Evolutionary conservation across 202 grass and related monocot species (phyloP).

Genomic region (Zoysia matrella): DNA sequence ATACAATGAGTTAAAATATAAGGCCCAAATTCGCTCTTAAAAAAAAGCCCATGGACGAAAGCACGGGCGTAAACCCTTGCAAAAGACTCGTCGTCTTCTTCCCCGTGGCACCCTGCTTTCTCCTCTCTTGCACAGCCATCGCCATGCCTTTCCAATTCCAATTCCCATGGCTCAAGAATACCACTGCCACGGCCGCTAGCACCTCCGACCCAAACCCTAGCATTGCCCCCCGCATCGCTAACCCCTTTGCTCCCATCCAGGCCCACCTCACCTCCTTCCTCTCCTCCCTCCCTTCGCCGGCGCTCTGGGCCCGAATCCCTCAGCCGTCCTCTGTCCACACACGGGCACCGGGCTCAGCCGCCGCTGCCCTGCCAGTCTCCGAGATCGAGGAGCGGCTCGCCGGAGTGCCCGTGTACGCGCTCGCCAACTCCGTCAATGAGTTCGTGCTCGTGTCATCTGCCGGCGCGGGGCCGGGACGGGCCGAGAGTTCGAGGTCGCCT

Average conservation of each 20-base stretch:
- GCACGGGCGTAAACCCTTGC: too few relatives aligned
- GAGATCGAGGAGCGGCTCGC: constrained; percentile 75
- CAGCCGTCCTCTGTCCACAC: not conserved
- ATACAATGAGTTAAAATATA: too few relatives aligned
- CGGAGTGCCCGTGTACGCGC: constrained; percentile 86
- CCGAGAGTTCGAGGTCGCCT: not conserved
- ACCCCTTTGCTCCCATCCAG: constrained; percentile 59
- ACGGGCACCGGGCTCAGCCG: not conserved
- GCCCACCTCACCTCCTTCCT: constrained; percentile 68
- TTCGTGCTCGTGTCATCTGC: constrained; percentile 76
- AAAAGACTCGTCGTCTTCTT: not conserved
- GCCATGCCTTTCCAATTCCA: constrained; percentile 53
- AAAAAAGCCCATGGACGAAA: too few relatives aligned
- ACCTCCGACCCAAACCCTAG: constrained; percentile 16
- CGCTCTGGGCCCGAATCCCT: constrained; percentile 40
- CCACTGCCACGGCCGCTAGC: not conserved
- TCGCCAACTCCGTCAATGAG: constrained; percentile 74
- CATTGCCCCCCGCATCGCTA: constrained; percentile 23
- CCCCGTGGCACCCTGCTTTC: not conserved
- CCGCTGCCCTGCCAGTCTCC: constrained; percentile 18
- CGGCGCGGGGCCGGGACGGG: not conserved
- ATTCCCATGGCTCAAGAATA: constrained; percentile 53
- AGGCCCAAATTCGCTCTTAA: too few relatives aligned
- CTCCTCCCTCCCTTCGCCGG: constrained; percentile 27
- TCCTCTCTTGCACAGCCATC: not conserved